Conservation (phyloP, 257 asterid species). For the Primulina tabacum region DNA sequence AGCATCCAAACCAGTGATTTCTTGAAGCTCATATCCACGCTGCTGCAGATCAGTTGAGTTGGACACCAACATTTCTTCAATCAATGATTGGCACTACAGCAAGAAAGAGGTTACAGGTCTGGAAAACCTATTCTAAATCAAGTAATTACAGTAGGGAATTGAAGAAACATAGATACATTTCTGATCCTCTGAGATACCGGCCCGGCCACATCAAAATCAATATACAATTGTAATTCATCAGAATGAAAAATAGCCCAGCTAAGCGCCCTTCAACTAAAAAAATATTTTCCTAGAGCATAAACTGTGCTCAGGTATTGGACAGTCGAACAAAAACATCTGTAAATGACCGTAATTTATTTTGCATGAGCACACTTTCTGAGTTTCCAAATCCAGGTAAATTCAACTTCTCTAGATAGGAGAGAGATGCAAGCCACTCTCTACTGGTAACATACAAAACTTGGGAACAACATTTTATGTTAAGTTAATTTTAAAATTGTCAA, state of each 20-base stretch:
- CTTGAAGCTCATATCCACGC: slow-evolving; percentile 97
- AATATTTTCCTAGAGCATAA: neutral
- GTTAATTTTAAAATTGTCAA: neutral
- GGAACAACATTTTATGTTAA: no score
- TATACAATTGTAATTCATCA: neutral
- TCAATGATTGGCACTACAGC: slow-evolving; percentile 82
- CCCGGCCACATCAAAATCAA: neutral
- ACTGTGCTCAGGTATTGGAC: neutral
- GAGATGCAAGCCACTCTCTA: neutral
- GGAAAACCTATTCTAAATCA: slow-evolving; percentile 17
- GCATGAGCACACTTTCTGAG: neutral
- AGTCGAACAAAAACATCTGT: neutral
- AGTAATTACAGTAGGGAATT: slow-evolving; percentile 13
- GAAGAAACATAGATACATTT: neutral
- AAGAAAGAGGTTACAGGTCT: slow-evolving; percentile 28
- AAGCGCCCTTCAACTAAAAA: neutral
- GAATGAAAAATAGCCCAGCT: neutral
- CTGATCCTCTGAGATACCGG: neutral
- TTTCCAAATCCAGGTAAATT: neutral
- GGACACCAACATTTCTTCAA: slow-evolving; percentile 83
- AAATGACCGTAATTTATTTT: neutral
- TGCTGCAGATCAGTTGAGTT: slow-evolving; percentile 96
- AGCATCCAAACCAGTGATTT: slow-evolving; percentile 69
- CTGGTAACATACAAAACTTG: neutral
- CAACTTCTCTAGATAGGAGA: neutral